Base-by-base conservation (phyloP, 495 filamentous ascomycete species). In the Penicillium dipodomyicola region DNA sequence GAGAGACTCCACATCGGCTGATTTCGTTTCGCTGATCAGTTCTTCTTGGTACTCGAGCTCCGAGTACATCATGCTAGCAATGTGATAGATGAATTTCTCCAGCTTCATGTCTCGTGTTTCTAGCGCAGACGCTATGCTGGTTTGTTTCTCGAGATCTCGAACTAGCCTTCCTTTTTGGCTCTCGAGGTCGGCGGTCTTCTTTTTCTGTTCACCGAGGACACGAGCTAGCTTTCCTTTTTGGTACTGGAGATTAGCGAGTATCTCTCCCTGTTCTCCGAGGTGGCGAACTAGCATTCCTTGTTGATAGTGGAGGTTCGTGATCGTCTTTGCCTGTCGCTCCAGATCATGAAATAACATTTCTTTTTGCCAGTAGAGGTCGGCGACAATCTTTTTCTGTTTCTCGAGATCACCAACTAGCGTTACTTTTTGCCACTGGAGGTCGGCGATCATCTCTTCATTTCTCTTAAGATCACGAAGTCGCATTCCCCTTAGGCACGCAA, bases 21-120 rank as follows among this genome's bases (percentile, higher is more conserved):
- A 9, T 39, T 27, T 11, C 14, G 29, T 29, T 6, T 40, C 2
- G 20, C 17, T 22, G 12, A 40, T 51, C 15, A 51, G 15, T 17
- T 51, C 14, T 51, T 51, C 33, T 14, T 51, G 33, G 22, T 51
- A 51, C 6, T 51, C 49, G 33, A 52, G 22, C n/a, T 41, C 35
- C 2, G 9, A 35, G 10, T 41, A 27, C 22, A 52, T 52, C 7
- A n/a, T 49, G 19, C 12, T 6, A 3, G 47, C 19, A 35, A 8
- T 22, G 19, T 37, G 15, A 23, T 14, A 3, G 5, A 37, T 3
- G 19, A n/a, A 19, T 37, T 37, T 17, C 22, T n/a, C 37, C 32
- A 37, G 25, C 10, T 49, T 49, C 6, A 6, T n/a, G 2, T 35
- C 30, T 49, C 32, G 47, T 12, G 25, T 37, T 33, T 37, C 47